Base-by-base conservation (phyloP, 176 grass and related monocot genomes). In the Panicum miliaceum region DNA sequence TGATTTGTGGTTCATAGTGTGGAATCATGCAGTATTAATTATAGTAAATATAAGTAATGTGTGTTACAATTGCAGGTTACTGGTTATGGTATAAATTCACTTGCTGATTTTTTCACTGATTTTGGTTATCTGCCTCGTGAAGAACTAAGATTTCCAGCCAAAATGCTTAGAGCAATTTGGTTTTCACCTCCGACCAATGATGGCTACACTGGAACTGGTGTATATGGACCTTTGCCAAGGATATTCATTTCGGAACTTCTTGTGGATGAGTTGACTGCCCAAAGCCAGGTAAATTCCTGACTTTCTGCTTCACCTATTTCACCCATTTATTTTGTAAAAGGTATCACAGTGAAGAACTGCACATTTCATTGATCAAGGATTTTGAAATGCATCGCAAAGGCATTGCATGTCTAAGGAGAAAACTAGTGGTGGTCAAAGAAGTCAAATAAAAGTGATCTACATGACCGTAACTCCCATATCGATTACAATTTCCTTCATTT, bases 211-310 rank as follows among this genome's bases (percentile, higher is more conserved):
- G 81, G 93, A 85, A 90, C 83, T 81, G 96, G 96, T 76, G 51
- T 83, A 27, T 50, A 92, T 81, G 96, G 93, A 64, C 89, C 93
- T 81, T 83, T 98, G 68, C 93, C 96, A 75, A 95, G 96, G 60
- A 86, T 98, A 90, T 98, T 98, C 78, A 95, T 98, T 88, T 98
- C 96, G 0, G 96, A 94, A 90, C 93, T 98, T 82, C 84, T 95
- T 85, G 93, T 98, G 51, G 91, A 98, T 83, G 89, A 95, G 83
- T 57, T 98, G 73, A 93, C 85, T 82, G 25, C 69, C 81, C 85
- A 92, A 90, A 93, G 91, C 78, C 93, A 95, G 93, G 96, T 95
- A 85, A 87, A 67, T 82, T 8, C 1, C 27, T 3, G 35, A 56
- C 16, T 73, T 68, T 54, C 51, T 36, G 40, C 4, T 78, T 76